Percentiles rank a stretch among this genome's conserved stretches.
Conservation (phyloP, 176 grass and related monocot genomes). For the Juncus inflexus region DNA sequence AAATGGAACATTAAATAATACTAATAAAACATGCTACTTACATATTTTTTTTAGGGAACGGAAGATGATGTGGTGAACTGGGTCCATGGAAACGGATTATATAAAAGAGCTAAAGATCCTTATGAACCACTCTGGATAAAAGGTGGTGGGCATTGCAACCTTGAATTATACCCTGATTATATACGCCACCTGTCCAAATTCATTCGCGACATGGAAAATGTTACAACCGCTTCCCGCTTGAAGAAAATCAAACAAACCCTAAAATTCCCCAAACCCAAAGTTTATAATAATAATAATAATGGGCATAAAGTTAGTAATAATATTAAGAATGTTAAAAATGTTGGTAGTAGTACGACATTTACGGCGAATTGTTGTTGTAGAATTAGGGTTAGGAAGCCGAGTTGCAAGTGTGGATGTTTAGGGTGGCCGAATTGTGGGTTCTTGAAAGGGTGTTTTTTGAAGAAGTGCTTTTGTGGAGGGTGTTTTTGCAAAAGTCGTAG, state of each 20-base stretch:
- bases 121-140: conserved; percentile 98
- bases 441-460: conserved; percentile 14
- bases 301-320: neutral
- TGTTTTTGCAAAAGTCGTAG: conserved; percentile 32
- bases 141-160: conserved; percentile 97
- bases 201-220: conserved; percentile 71
- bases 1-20: conserved; percentile 1
- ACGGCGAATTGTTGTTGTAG: conserved; percentile 74
- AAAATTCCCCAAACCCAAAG: conserved; percentile 31
- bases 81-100: conserved; percentile 81
- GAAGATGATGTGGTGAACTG: conserved; percentile 96
- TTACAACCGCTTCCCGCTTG: conserved; percentile 61
- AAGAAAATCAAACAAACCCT: conserved; percentile 80
- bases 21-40: neutral
- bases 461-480: conserved; percentile 22
- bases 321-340: conserved; percentile 14
- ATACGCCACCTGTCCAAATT: conserved; percentile 86
- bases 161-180: conserved; percentile 92
- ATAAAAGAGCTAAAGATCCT: conserved; percentile 82
- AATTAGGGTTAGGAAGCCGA: conserved; percentile 59
- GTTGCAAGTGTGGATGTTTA: conserved; percentile 42
- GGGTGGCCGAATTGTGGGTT: conserved; percentile 19
- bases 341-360: conserved; percentile 64
- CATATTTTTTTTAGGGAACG: conserved; percentile 58
- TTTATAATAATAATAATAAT: neutral